Evolutionary conservation across 176 grass and related monocot species (phyloP).

Genomic region (Carex scoparia): DNA sequence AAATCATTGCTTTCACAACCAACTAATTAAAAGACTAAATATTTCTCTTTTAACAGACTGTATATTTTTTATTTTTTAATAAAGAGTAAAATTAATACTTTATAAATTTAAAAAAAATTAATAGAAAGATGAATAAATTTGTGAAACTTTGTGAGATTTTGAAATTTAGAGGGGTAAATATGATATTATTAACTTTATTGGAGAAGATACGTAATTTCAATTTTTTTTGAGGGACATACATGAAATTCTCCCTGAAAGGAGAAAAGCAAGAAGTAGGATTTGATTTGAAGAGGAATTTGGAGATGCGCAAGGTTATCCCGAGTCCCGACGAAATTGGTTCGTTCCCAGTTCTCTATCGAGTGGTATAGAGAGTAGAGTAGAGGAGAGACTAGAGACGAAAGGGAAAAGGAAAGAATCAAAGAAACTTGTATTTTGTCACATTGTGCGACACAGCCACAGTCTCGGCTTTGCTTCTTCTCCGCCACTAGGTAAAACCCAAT

Average conservation of each 20-base stretch:
- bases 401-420: not conserved
- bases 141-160: too few relatives aligned
- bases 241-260: too few relatives aligned
- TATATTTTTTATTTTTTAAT: too few relatives aligned
- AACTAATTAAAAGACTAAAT: too few relatives aligned
- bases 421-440: not conserved
- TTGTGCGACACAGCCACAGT: not conserved
- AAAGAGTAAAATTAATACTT: too few relatives aligned
- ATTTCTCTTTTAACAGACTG: too few relatives aligned
- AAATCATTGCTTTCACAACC: too few relatives aligned
- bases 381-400: not conserved
- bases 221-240: too few relatives aligned
- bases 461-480: not conserved
- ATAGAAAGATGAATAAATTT: too few relatives aligned
- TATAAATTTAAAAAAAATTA: too few relatives aligned
- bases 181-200: not conserved
- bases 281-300: not conserved
- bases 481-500: slow-evolving; percentile 14
- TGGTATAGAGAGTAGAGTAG: not conserved
- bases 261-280: not conserved
- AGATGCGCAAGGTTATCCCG: not conserved
- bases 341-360: not conserved
- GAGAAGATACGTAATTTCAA: not conserved
- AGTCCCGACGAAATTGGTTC: not conserved
- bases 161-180: too few relatives aligned